Conservation (phyloP, 805 yeast species). For the Alloascoidea hylecoeti region DNA sequence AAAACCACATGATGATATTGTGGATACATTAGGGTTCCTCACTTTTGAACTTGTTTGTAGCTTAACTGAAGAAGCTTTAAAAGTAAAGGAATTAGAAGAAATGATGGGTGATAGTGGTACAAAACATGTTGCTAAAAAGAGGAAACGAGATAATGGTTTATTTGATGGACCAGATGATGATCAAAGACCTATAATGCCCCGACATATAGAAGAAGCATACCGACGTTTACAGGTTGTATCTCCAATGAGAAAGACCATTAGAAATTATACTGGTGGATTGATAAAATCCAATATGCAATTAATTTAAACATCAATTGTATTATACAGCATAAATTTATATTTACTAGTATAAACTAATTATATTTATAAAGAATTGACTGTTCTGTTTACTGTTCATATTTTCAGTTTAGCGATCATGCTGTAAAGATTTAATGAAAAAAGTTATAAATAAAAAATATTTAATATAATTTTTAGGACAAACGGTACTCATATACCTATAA, state of each 20-base stretch:
- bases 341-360: too few species aligned
- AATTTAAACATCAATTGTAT: conserved; percentile 23
- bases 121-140: conserved; percentile 24
- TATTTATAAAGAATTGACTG: too few species aligned
- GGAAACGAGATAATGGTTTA: conserved; percentile 37
- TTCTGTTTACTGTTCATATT: too few species aligned
- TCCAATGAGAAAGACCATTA: conserved; percentile 44
- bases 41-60: conserved; percentile 96
- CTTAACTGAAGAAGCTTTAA: conserved; percentile 81
- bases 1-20: conserved; percentile 90
- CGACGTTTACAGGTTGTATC: conserved; percentile 50
- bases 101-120: conserved; percentile 19
- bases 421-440: too few species aligned
- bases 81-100: conserved; percentile 60
- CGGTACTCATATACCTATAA: too few species aligned
- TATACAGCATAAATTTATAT: too few species aligned
- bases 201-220: conserved; percentile 86
- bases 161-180: conserved; percentile 86
- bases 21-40: conserved; percentile 87
- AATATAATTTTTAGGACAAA: too few species aligned
- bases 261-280: conserved; percentile 63
- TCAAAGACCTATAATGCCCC: conserved; percentile 61
- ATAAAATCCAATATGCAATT: conserved; percentile 36
- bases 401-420: too few species aligned
- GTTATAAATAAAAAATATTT: too few species aligned